Conservation (phyloP, 2,329 filamentous ascomycete genomes). For the Fonsecaea erecta region DNA sequence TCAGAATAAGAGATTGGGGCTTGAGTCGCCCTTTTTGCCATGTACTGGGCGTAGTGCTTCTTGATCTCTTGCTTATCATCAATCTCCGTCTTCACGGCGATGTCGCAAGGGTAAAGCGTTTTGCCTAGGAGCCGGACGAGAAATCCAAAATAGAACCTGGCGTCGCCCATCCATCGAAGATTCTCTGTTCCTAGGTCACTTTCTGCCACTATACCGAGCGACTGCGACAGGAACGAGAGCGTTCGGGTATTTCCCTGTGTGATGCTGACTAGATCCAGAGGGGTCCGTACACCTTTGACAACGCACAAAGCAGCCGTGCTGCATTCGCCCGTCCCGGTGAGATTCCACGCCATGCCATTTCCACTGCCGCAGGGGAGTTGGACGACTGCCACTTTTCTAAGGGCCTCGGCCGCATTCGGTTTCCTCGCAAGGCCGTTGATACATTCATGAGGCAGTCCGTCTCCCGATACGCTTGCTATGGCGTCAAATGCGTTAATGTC, state of each 20-base stretch:
- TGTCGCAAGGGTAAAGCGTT: constrained; percentile 83
- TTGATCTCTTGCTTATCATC: constrained; percentile 75
- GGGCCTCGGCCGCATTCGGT: constrained; percentile 72
- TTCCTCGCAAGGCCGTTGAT: constrained; percentile 89
- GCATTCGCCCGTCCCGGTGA: constrained; percentile 78
- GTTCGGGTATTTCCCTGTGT: constrained; percentile 77
- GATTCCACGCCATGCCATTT: constrained; percentile 89
- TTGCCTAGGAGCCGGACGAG: constrained; percentile 75
- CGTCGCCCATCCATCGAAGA: constrained; percentile 87
- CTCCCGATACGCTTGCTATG: constrained; percentile 86
- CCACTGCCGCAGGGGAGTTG: constrained; percentile 92
- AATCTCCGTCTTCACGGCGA: constrained; percentile 82
- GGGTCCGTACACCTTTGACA: constrained; percentile 83
- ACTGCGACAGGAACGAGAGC: constrained; percentile 88
- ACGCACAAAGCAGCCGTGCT: constrained; percentile 79
- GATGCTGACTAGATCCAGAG: constrained; percentile 83
- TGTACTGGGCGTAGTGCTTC: constrained; percentile 67
- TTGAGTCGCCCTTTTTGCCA: constrained; percentile 45
- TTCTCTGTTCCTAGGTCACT: constrained; percentile 87
- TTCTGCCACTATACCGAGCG: constrained; percentile 88
- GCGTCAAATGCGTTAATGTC: constrained; percentile 83
- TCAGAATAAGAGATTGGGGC: constrained; percentile 47
- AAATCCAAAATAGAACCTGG: constrained; percentile 84
- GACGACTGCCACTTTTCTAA: constrained; percentile 77
- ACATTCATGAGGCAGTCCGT: constrained; percentile 88